Percentiles rank a stretch among this genome's conserved stretches.
Conservation (phyloP, 1,284 basidiomycete species). For the Serendipita sp. region DNA sequence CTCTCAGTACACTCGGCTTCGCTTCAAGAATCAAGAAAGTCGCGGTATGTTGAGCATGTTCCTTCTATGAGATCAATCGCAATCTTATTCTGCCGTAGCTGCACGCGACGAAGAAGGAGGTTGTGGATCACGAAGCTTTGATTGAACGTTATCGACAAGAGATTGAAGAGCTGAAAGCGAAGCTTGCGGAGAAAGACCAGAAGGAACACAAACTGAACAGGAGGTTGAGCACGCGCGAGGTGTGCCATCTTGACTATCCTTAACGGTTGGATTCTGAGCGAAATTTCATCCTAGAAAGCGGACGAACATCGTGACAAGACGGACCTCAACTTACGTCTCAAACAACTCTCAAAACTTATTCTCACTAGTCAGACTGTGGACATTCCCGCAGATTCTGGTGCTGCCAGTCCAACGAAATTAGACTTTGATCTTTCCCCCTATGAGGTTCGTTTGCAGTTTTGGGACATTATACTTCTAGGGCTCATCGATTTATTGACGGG, state of each 20-base stretch:
- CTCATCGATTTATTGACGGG: background rate
- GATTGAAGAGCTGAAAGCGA: conserved; percentile 67
- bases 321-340: conserved; percentile 66
- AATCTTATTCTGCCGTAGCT: conserved; percentile 34
- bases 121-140: conserved; percentile 83
- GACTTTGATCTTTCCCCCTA: conserved; percentile 78
- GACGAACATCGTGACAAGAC: conserved; percentile 68
- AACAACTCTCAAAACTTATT: conserved; percentile 76
- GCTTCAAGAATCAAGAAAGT: conserved; percentile 80
- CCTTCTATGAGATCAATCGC: background rate
- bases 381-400: conserved; percentile 36
- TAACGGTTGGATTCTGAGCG: conserved; percentile 4
- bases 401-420: conserved; percentile 65
- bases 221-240: conserved; percentile 56
- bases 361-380: conserved; percentile 71
- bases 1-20: conserved; percentile 74
- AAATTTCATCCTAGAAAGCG: conserved; percentile 36
- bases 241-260: conserved; percentile 17
- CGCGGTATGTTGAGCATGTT: conserved; percentile 27
- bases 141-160: conserved; percentile 84
- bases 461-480: background rate
- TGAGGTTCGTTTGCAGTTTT: conserved; percentile 32
- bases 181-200: conserved; percentile 54
- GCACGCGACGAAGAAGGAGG: conserved; percentile 82
- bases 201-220: conserved; percentile 36